Conservation (phyloP, 352 stramenopile species). For the Globisporangium megalacanthum region DNA sequence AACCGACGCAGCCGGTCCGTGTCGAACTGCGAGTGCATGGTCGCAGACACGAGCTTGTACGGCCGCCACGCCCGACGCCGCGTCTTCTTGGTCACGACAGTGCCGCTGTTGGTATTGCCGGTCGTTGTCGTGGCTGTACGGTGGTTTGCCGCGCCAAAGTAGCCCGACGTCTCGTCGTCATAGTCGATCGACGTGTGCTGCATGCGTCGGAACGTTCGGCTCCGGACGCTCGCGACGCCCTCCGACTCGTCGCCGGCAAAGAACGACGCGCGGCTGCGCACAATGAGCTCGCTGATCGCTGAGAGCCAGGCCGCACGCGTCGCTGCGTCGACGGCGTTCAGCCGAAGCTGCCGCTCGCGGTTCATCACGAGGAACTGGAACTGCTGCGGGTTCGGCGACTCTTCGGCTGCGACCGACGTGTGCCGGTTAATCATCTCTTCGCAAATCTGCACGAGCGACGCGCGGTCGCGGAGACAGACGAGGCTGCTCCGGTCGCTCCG, state of each 20-base stretch:
- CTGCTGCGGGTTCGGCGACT: constrained; percentile 56
- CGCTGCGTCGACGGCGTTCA: constrained; percentile 65
- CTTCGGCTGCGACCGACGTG: constrained; percentile 62
- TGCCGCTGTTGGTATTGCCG: constrained; percentile 20
- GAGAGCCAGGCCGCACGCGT: constrained; percentile 63
- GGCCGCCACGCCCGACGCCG: constrained; percentile 48
- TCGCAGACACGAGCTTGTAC: constrained; percentile 74
- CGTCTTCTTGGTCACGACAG: constrained; percentile 18
- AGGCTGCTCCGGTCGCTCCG: constrained; percentile 62
- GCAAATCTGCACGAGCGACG: constrained; percentile 62
- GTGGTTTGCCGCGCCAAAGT: background rate
- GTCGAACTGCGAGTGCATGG: constrained; percentile 55
- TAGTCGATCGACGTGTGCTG: constrained; percentile 34
- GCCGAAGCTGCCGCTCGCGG: constrained; percentile 48
- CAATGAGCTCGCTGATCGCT: constrained; percentile 76
- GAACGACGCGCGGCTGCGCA: constrained; percentile 71
- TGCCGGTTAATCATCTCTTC: constrained; percentile 73
- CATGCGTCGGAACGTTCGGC: constrained; percentile 41
- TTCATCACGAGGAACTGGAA: constrained; percentile 83
- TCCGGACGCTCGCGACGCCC: constrained; percentile 33
- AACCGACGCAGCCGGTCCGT: constrained; percentile 31
- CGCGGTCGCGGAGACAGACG: constrained; percentile 67
- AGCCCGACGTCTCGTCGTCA: constrained; percentile 35
- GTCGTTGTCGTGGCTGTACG: constrained; percentile 20
- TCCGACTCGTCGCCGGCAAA: constrained; percentile 70